Conservation (phyloP, 2,329 filamentous ascomycete species). For the Aureobasidium uvarum region DNA sequence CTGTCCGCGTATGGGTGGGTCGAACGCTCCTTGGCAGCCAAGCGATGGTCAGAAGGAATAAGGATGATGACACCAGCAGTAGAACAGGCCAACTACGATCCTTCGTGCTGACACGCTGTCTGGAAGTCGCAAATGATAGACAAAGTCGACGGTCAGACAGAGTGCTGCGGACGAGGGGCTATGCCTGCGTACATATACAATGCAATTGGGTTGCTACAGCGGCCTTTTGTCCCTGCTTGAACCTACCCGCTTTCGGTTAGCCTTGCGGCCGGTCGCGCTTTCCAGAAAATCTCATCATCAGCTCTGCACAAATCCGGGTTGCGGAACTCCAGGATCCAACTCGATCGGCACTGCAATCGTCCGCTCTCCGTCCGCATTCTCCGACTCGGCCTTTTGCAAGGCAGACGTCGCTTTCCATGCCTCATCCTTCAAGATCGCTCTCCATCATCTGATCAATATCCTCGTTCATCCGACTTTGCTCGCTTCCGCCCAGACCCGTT, state of each 20-base stretch:
- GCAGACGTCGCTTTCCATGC: constrained; percentile 11
- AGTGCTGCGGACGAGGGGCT: constrained; percentile 22
- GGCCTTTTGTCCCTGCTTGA: constrained; percentile 24
- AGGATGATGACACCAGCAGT: constrained; percentile 15
- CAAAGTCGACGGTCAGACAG: constrained; percentile 12
- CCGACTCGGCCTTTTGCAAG: constrained; percentile 19
- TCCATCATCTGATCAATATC: constrained; percentile 23
- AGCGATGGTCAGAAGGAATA: constrained; percentile 6
- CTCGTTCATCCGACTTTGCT: background rate
- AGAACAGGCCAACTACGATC: background rate
- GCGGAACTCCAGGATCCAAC: background rate
- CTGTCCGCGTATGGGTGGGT: constrained; percentile 22
- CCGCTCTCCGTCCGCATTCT: background rate
- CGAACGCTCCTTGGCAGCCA: constrained; percentile 22
- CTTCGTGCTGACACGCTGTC: constrained; percentile 1
- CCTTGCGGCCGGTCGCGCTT: constrained; percentile 22
- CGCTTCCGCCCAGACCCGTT: constrained; percentile 10
- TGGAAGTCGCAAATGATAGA: background rate
- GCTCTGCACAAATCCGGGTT: constrained; percentile 11
- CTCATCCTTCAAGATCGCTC: background rate
- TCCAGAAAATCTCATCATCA: constrained; percentile 19
- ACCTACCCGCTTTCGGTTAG: constrained; percentile 12
- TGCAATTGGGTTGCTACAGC: constrained; percentile 19
- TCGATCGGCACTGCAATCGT: constrained; percentile 8
- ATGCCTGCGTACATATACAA: constrained; percentile 22